phyloP scores from a whole-genome alignment of 1,284 basidiomycete genomes.

The Cerioporus squamosus region DNA sequence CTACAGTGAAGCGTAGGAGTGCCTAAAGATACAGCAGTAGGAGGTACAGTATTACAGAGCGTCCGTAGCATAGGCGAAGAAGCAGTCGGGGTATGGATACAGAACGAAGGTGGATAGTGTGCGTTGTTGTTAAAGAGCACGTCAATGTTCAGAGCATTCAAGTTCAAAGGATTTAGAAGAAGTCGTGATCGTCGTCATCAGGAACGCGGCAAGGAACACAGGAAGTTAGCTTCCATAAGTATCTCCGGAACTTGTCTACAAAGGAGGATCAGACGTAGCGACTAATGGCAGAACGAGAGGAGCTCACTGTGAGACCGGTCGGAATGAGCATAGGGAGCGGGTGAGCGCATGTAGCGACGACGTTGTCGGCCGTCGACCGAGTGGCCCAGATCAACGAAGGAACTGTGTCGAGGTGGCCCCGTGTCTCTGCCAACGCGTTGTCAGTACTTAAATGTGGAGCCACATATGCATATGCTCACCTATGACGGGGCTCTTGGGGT shows the following conservation, averaged over 20 bases:
- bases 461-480: background rate
- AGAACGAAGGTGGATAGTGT: too few species aligned
- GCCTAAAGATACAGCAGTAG: too few species aligned
- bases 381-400: slow-evolving; percentile 22
- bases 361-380: slow-evolving; percentile 12
- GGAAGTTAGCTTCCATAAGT: slow-evolving; percentile 12
- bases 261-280: background rate
- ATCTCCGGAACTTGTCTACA: slow-evolving; percentile 20
- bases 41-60: too few species aligned
- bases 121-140: too few species aligned
- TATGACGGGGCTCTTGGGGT: slow-evolving; percentile 9
- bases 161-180: background rate
- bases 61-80: too few species aligned
- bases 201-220: slow-evolving; percentile 3
- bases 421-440: background rate
- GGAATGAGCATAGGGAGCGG: slow-evolving; percentile 16
- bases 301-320: slow-evolving; percentile 8
- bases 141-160: too few species aligned
- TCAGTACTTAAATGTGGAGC: background rate
- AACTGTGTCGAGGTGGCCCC: slow-evolving; percentile 7
- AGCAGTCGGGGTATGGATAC: too few species aligned
- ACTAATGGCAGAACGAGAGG: background rate
- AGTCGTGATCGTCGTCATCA: slow-evolving; percentile 8
- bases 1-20: too few species aligned
- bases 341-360: slow-evolving; percentile 11